phyloP scores from a whole-genome alignment of 495 filamentous ascomycete genomes.

The Trichoderma orchidacearum region DNA sequence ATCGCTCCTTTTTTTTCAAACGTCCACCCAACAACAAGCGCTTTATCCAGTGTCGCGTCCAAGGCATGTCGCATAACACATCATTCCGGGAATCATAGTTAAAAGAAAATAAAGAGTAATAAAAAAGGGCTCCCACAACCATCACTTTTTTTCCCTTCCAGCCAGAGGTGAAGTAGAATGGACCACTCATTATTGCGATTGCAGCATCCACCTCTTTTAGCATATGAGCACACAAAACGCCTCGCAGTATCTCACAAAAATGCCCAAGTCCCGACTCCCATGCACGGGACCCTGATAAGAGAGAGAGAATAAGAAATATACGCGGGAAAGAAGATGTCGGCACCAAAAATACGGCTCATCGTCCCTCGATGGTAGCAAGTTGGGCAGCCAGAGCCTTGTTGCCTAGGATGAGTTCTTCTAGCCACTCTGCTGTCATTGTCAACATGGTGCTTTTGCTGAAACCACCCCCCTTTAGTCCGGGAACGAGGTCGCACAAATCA shows the following conservation, averaged over 20 bases:
- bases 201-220: not conserved
- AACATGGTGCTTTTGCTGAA: constrained; percentile 73
- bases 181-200: not conserved
- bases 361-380: constrained; percentile 11
- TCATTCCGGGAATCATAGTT: not conserved
- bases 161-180: not conserved
- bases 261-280: not conserved
- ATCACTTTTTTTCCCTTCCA: not conserved
- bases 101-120: not conserved
- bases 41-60: too few relatives aligned
- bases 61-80: too few relatives aligned
- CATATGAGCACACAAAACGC: not conserved
- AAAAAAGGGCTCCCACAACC: not conserved
- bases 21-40: too few relatives aligned
- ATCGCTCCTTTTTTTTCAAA: too few relatives aligned
- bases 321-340: not conserved
- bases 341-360: not conserved
- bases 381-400: constrained; percentile 41
- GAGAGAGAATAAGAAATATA: not conserved
- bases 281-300: not conserved
- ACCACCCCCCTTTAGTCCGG: constrained; percentile 50
- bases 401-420: constrained; percentile 55
- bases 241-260: not conserved
- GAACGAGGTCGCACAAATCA: constrained; percentile 56
- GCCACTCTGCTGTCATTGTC: constrained; percentile 53